Base-by-base conservation (phyloP, 2,329 filamentous ascomycete species). In the Diaporthe helianthi region DNA sequence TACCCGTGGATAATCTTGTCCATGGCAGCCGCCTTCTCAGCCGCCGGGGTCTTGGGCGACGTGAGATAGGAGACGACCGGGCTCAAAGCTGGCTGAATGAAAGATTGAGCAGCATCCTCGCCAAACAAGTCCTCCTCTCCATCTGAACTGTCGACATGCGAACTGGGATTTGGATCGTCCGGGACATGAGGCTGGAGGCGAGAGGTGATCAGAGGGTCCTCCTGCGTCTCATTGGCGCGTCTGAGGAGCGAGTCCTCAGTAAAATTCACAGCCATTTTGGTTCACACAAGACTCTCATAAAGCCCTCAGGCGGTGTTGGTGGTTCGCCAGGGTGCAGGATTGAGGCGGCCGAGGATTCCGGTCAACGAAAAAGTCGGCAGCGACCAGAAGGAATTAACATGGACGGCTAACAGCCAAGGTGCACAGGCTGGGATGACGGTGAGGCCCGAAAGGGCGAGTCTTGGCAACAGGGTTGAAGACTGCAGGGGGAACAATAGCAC, bases 71-170 rank as follows among this genome's bases (percentile, higher is more conserved):
- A 86, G 10, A 87, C 88, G 26, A 81, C 81, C 8, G 83, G 82
- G 75, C 87, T 89, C 72, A 90, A 83, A 29, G 87, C 82, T 2
- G 87, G 86, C 75, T 88, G 87, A 61, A 90, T 82, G 54, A 89
- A 83, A 9, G 86, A 87, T 72, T 88, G 86, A 5, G 85, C 87
- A 72, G 86, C 86, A 73, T 89, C 86, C 68, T 85, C 83, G 58
- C 80, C 80, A 36, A 82, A 81, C 55, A 80, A 71, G 60, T 75
- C 75, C 63, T 80, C 80, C 47, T 83, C 82, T 10, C 79, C 77
- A 24, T 75, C 72, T 24, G 70, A 49, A 17, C 72, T 66, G 36
- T 73, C 73, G n/a, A 67, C 51, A 41, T 54, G 52, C n/a, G 70
- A 63, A 26, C 67, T 67, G n/a, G 64, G 15, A 19, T 54, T 65